Conservation (phyloP, 306 rosid species). For the Vicia sativa region DNA sequence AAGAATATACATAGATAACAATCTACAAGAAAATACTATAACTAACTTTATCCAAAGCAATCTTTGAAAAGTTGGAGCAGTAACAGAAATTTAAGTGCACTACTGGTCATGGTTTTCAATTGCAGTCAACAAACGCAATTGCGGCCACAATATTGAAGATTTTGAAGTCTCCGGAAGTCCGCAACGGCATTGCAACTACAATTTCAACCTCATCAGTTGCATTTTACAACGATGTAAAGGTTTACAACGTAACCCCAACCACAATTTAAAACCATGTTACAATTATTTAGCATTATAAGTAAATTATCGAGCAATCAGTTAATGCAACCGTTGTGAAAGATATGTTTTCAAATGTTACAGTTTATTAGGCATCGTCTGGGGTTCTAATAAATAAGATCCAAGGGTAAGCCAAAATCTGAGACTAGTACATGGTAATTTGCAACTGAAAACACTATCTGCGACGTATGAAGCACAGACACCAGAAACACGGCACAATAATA, state of each 20-base stretch:
- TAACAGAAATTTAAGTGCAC: neutral
- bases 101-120: neutral
- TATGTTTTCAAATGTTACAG: neutral
- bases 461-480: too few species aligned
- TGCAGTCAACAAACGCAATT: neutral
- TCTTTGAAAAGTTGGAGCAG: neutral
- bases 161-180: neutral
- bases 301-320: neutral
- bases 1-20: constrained; percentile 9
- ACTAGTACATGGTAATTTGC: neutral
- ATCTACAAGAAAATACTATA: neutral
- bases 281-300: neutral
- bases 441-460: neutral
- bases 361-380: neutral
- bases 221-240: neutral
- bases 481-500: too few species aligned
- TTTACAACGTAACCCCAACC: neutral
- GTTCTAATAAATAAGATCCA: neutral
- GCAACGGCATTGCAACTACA: neutral
- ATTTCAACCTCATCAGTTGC: neutral
- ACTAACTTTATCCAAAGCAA: neutral
- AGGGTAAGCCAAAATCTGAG: neutral
- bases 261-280: neutral
- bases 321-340: constrained; percentile 2
- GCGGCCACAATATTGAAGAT: neutral